Base-by-base conservation (phyloP, 1,284 basidiomycete genomes). In the Cryptococcus depauperatus region DNA sequence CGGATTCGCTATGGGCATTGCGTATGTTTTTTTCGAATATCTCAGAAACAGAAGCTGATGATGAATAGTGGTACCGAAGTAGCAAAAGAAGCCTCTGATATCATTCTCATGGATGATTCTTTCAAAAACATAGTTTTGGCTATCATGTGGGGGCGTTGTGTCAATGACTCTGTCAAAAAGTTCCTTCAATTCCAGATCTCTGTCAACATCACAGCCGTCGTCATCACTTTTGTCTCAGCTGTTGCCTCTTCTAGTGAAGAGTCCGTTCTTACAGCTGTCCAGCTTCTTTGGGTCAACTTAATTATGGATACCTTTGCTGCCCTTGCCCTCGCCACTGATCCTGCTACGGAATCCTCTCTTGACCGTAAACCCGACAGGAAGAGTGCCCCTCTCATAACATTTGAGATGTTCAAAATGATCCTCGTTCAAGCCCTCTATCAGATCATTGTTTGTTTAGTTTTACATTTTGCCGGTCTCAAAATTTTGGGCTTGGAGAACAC, bases 141-240 rank as follows among this genome's bases (percentile, higher is more conserved):
- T 46, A 92, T 98, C 62, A 92, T 95, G 78, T 98, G 93, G 93
- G 93, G 93, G 37, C 87, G 93, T 48, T 93, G 90, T 66, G 92
- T 98, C 54, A 97, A 96, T 70, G 93, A 98, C 66, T 81, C 91
- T 0, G 93, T 97, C 51, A 83, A 85, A 68, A 97, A 97, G 75
- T 98, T 97, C 75, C 68, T 98, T 52, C 93, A 97, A 74, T 97
- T 97, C 79, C 95, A 98, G 74, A 79, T 98, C 55, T 90, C 88
- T 8, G 88, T 88, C 62, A 98, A 97, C 75, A 80, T 97, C 52
- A 92, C 90, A 5, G 93, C 93, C 37, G 92, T 97, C 48, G 70
- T 93, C 50, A 84, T 97, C 64, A 97, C 93, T 7, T 92, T 91
- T 58, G 79, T 95, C 49, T 84, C 91, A 22, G 87, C 91, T 23